A percentile compares a stretch with the other conserved stretches of the same genome.
phyloP scores from a whole-genome alignment of 164 flowering plant genomes.

The Hamamelis virginiana region DNA sequence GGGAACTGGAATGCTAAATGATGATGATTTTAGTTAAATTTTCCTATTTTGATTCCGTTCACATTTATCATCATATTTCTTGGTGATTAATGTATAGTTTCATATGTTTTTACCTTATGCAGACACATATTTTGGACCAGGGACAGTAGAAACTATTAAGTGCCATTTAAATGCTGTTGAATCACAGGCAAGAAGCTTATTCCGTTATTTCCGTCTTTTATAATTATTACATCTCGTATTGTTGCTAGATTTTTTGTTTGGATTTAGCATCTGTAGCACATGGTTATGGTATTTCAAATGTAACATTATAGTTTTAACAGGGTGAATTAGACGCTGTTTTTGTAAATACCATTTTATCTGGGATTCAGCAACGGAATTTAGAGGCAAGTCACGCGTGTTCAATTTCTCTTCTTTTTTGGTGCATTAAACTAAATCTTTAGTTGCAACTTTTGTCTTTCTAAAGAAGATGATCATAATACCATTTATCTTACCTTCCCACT shows the following conservation, averaged over 20 bases:
- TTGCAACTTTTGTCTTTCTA: background rate
- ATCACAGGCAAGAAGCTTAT: slow-evolving; percentile 51
- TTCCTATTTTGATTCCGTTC: background rate
- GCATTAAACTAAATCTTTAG: background rate
- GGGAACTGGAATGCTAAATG: no score
- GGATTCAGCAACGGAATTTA: slow-evolving; percentile 85
- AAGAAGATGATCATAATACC: background rate
- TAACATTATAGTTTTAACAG: slow-evolving; percentile 29
- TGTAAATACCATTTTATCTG: slow-evolving; percentile 77
- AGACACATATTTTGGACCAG: slow-evolving; percentile 88
- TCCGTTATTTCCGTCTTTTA: slow-evolving; percentile 1
- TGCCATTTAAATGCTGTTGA: slow-evolving; percentile 66
- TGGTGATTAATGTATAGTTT: background rate
- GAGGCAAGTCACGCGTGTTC: slow-evolving; percentile 52
- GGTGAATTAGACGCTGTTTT: slow-evolving; percentile 80
- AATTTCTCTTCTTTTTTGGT: background rate
- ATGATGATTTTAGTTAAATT: background rate
- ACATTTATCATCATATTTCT: background rate
- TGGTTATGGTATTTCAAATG: background rate
- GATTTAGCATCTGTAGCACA: background rate
- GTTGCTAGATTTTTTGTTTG: background rate
- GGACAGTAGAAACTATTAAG: slow-evolving; percentile 76
- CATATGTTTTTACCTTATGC: slow-evolving; percentile 13
- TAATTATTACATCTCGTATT: background rate
- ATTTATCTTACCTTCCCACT: background rate